Percentiles rank a stretch among this genome's conserved stretches.
These are phyloP conservation scores for Mycocentrospora acerina DNA, from an alignment of 2,329 filamentous ascomycete species.

Conservation along the genomic window DNA sequence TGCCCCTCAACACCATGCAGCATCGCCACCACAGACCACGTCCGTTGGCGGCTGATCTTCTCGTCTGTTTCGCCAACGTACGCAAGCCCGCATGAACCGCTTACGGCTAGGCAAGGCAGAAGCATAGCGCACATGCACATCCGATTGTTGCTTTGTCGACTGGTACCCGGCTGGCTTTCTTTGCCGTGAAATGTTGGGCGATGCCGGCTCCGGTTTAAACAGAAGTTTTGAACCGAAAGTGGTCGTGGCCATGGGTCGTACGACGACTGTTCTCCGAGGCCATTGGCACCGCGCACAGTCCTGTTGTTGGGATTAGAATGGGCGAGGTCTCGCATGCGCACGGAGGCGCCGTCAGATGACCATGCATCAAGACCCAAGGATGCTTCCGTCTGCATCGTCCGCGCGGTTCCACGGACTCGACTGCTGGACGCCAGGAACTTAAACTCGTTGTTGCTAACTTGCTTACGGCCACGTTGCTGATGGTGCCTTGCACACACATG, in stretches of 20 bases:
- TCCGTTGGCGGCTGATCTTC: constrained; percentile 17
- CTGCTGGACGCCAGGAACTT: constrained; percentile 11
- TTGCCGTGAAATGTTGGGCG: too few species aligned
- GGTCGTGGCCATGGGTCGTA: too few species aligned
- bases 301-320: too few species aligned
- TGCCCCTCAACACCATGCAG: constrained; percentile 36
- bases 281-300: too few species aligned
- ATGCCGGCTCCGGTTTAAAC: too few species aligned
- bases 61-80: constrained; percentile 19
- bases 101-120: constrained; percentile 4
- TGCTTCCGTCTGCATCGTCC: constrained; percentile 8
- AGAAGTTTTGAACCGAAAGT: too few species aligned
- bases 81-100: constrained; percentile 19
- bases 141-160: not conserved
- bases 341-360: constrained; percentile 16
- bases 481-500: too few species aligned
- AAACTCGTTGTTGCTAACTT: not conserved
- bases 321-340: not conserved
- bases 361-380: constrained; percentile 6
- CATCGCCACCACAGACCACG: constrained; percentile 24
- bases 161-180: not conserved
- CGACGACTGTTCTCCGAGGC: too few species aligned
- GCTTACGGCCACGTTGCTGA: too few species aligned
- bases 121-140: constrained; percentile 9
- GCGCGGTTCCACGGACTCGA: constrained; percentile 7